Percentiles rank a stretch among this genome's conserved stretches.
These are phyloP conservation scores for Saitozyma podzolica DNA, from an alignment of 768 basidiomycete genomes.

Conservation along the genomic window DNA sequence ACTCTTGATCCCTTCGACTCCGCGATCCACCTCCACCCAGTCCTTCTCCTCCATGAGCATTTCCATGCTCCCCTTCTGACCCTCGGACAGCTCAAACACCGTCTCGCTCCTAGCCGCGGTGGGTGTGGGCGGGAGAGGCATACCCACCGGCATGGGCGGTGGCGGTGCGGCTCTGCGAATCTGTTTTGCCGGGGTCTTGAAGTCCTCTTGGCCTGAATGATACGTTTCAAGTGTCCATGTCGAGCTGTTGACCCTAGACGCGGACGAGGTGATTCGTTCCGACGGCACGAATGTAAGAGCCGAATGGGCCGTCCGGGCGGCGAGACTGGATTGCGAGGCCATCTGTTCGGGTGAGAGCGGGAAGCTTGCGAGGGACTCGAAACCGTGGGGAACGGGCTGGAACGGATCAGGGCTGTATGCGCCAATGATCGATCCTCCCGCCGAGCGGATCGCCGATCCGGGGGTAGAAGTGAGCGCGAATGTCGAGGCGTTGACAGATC, in stretches of 20 bases:
- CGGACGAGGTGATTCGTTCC: background rate
- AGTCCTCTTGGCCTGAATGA: conserved; percentile 21
- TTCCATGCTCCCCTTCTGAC: conserved; percentile 32
- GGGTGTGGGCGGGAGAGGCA: conserved; percentile 45
- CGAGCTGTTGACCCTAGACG: conserved; percentile 5
- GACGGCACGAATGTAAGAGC: conserved; percentile 14
- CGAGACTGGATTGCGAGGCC: conserved; percentile 19
- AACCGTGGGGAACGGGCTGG: conserved; percentile 35
- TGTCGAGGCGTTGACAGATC: background rate
- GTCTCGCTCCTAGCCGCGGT: conserved; percentile 23
- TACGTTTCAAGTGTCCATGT: conserved; percentile 38
- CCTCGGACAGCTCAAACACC: conserved; percentile 15
- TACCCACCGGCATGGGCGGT: conserved; percentile 34
- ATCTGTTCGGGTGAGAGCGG: conserved; percentile 33
- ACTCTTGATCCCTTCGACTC: conserved; percentile 27
- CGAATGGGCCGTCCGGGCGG: conserved; percentile 2
- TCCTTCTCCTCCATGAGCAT: conserved; percentile 35
- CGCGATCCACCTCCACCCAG: conserved; percentile 34
- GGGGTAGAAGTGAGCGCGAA: conserved; percentile 18
- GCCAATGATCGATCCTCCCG: conserved; percentile 34
- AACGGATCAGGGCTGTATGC: conserved; percentile 42
- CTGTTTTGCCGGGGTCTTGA: conserved; percentile 3
- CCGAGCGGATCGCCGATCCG: conserved; percentile 18
- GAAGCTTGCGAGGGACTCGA: conserved; percentile 32
- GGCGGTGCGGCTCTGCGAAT: conserved; percentile 36